A percentile compares a stretch with the other conserved stretches of the same genome.
Conservation (phyloP, 1,284 basidiomycete genomes). For the Amylostereum chailletii region DNA sequence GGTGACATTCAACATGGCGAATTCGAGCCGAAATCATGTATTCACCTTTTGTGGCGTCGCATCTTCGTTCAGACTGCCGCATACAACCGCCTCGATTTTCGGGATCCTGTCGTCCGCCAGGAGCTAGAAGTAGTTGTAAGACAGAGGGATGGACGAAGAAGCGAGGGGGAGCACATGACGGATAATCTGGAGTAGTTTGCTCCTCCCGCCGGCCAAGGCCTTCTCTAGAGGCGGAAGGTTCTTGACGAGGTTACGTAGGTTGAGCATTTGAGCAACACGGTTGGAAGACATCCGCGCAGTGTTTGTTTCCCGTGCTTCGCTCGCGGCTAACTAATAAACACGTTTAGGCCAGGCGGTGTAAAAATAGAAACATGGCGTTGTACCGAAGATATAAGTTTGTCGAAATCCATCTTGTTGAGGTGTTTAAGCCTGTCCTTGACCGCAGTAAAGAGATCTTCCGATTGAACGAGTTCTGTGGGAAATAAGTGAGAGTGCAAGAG, state of each 20-base stretch:
- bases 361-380: constrained; percentile 9
- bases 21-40: constrained; percentile 4
- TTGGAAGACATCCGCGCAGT: constrained; percentile 56
- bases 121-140: constrained; percentile 36
- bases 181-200: constrained; percentile 58
- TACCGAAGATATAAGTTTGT: constrained; percentile 77
- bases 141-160: neutral
- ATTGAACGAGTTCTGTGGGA: constrained; percentile 59
- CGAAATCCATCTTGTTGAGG: constrained; percentile 77
- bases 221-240: constrained; percentile 53
- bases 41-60: constrained; percentile 47
- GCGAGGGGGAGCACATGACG: constrained; percentile 32
- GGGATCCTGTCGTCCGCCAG: constrained; percentile 62
- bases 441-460: constrained; percentile 66
- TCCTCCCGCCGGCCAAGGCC: constrained; percentile 49
- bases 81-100: constrained; percentile 52
- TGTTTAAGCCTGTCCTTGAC: constrained; percentile 63
- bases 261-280: constrained; percentile 70
- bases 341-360: neutral
- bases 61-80: constrained; percentile 66
- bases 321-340: constrained; percentile 45
- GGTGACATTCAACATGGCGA: constrained; percentile 2
- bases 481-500: constrained; percentile 11
- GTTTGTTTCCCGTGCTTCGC: constrained; percentile 43
- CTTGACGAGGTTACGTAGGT: constrained; percentile 61